Conservation (phyloP, 805 yeast species). For the Candida nanaspora region DNA sequence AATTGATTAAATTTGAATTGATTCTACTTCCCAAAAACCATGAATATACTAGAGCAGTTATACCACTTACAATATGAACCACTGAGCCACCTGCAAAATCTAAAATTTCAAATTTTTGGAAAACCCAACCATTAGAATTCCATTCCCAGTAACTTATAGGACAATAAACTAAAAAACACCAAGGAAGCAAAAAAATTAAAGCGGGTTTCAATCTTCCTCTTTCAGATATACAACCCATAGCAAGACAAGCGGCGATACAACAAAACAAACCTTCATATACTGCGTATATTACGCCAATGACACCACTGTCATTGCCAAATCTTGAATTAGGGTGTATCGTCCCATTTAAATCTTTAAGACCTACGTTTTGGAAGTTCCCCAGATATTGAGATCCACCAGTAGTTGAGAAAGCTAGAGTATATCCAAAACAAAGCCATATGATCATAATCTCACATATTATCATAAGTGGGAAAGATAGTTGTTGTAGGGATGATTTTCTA, state of each 20-base stretch:
- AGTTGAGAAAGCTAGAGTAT: constrained; percentile 75
- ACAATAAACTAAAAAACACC: constrained; percentile 86
- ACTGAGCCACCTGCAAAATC: constrained; percentile 97
- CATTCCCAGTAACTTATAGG: constrained; percentile 90
- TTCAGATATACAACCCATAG: constrained; percentile 85
- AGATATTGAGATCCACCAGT: constrained; percentile 55
- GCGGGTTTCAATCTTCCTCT: constrained; percentile 80
- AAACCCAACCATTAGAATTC: constrained; percentile 87
- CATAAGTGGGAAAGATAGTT: constrained; percentile 68
- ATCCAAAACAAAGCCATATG: constrained; percentile 94
- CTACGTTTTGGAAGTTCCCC: constrained; percentile 73
- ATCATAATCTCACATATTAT: constrained; percentile 59
- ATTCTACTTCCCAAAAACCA: constrained; percentile 68
- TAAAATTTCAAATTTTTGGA: constrained; percentile 62
- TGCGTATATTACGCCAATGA: constrained; percentile 64
- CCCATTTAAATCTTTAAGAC: constrained; percentile 48
- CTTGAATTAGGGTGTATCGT: constrained; percentile 5
- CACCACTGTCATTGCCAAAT: constrained; percentile 28
- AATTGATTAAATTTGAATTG: constrained; percentile 57
- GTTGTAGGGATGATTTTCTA: constrained; percentile 70
- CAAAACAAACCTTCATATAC: constrained; percentile 78
- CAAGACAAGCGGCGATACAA: constrained; percentile 74
- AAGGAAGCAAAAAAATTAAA: constrained; percentile 64
- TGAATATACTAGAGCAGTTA: constrained; percentile 78
- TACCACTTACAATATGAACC: constrained; percentile 81